Percentiles rank a stretch among this genome's conserved stretches.
phyloP scores from a whole-genome alignment of 2,329 filamentous ascomycete species.

The Claviceps humidiphila region DNA sequence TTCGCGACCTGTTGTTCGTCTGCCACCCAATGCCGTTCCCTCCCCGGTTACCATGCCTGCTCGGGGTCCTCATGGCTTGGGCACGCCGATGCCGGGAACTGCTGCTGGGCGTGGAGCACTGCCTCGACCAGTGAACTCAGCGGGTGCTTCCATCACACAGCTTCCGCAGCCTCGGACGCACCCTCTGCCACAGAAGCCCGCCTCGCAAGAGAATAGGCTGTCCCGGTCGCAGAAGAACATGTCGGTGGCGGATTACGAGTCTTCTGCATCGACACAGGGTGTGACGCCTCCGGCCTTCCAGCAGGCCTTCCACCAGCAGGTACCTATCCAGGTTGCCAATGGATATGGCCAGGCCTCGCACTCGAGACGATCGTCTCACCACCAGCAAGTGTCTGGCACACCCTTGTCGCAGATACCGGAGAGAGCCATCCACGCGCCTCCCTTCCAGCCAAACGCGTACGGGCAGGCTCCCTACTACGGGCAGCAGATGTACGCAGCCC shows the following conservation, averaged over 20 bases:
- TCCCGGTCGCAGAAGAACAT: conserved; percentile 90
- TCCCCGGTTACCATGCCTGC: conserved; percentile 18
- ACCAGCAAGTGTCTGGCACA: conserved; percentile 58
- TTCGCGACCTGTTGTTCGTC: conserved; percentile 62
- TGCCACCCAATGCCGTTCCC: conserved; percentile 52
- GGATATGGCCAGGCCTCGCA: conserved; percentile 47
- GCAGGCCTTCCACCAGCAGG: conserved; percentile 87
- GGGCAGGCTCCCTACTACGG: conserved; percentile 42
- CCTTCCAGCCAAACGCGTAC: conserved; percentile 69
- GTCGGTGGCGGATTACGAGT: conserved; percentile 85
- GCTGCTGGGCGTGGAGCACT: conserved; percentile 1
- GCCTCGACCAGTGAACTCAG: conserved; percentile 7
- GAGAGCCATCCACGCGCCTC: conserved; percentile 76
- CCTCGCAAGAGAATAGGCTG: conserved; percentile 40
- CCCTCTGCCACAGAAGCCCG: conserved; percentile 44
- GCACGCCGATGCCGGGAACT: not conserved
- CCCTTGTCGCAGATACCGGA: conserved; percentile 88
- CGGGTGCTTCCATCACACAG: conserved; percentile 31
- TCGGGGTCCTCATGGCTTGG: conserved; percentile 6
- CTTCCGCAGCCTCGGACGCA: conserved; percentile 44
- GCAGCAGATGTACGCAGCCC: conserved; percentile 29
- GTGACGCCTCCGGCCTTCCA: conserved; percentile 60
- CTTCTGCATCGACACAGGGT: conserved; percentile 47
- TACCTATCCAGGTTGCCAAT: conserved; percentile 60
- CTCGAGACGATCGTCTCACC: conserved; percentile 54